Evolutionary conservation across 2,329 filamentous ascomycete genomes (phyloP), one percentile per base, ranked within the genome.

Genomic region (Cordyceps militaris): DNA sequence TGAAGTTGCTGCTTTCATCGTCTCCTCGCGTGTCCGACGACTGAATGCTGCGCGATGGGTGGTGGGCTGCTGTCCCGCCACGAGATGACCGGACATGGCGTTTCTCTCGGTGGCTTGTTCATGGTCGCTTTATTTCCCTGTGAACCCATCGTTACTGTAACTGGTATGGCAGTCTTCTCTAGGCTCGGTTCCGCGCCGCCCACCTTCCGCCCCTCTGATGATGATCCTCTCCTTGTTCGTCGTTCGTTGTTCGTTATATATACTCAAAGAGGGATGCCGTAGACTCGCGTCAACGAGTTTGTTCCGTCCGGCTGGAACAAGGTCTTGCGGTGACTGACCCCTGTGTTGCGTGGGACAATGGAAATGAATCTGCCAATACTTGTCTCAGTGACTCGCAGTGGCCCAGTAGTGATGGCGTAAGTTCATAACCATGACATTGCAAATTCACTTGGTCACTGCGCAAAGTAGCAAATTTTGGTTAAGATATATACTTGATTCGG

Each of bases 401-500:
- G 14, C n/a, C n/a, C n/a, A n/a, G n/a, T n/a, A n/a, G n/a, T n/a
- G n/a, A n/a, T n/a, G n/a, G n/a, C n/a, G n/a, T n/a, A n/a, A n/a
- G n/a, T n/a, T n/a, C n/a, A n/a, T n/a, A 8, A 46, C 8, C 24
- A 54, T 46, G 28, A 4, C 32, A 43, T 14, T 32, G 32, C 32
- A 34, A 19, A 13, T 14, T 23, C 49, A 52, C 24, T 16, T 24
- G 30, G 11, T 30, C 19, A 32, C 16, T 28, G 38, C 32, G 14
- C 5, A 16, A 30, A 16, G 19, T 40, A 24, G 23, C 36, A 14
- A 52, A 21, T 14, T 10, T 19, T 42, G 8, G 14, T 24, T 3
- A 28, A 30, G 7, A 55, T 55, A 55, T 55, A 23, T 55, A 47
- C 52, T 47, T 30, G 40, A 55, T 47, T 49, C 44, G 24, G 53